Base-by-base conservation (phyloP, 257 asterid species). In the Solanum chaucha region DNA sequence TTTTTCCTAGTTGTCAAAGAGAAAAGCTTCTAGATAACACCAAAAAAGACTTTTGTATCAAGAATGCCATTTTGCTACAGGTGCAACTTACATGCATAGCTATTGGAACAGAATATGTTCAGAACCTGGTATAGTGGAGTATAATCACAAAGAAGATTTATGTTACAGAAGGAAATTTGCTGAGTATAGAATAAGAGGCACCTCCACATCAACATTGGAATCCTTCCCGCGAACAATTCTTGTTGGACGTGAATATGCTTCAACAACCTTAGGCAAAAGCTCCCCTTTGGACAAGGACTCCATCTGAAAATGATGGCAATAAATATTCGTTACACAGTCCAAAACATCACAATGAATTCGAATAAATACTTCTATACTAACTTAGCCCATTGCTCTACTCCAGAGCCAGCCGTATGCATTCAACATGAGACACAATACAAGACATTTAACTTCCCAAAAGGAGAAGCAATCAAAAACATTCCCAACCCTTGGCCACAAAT, bases 161-260 rank as follows among this genome's bases (percentile, higher is more conserved):
- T 71, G 61, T 10, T 85, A 61, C 26, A 59, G 40, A 84, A 74
- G 40, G 30, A 84, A 59, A 19, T 38, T 30, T 19, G 19, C 28
- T 22, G 73, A 68, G 67, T 85, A 41, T 55, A 85, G 30, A 40
- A 86, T 36, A 73, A 64, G 84, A 86, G 15, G 85, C 91, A 96
- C 99, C 98, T 92, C 93, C 85, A 87, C 83, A 89, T 92, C 90
- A 88, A 92, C 91, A 78, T 89, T 88, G 87, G 93, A 85, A 88
- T 95, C 95, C 92, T 97, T 94, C 77, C 98, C 98, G 30, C 98
- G 98, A 77, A 94, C 97, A 90, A 97, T 97, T 90, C 98, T 95
- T 80, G 98, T 93, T 78, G 99, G 99, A 73, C 99, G 98, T 91
- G 98, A 97, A 93, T 97, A 97, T 86, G 96, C 99, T 95, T 95